These are phyloP conservation scores for Plasmopara viticola DNA, from an alignment of 352 stramenopile genomes.

Conservation along the genomic window DNA sequence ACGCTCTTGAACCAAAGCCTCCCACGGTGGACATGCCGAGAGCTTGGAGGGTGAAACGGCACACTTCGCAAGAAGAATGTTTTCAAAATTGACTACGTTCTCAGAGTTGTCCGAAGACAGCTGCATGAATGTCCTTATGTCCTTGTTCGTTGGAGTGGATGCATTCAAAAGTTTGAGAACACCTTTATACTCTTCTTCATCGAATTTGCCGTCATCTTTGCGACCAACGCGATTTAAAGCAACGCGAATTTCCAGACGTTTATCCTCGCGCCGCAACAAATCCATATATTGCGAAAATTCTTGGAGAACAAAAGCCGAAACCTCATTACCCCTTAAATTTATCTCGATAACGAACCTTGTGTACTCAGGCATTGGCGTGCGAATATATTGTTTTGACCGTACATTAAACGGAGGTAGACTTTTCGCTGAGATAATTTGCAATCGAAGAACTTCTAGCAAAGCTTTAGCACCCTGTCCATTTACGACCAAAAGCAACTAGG, in stretches of 20 bases:
- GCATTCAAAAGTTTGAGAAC: conserved; percentile 75
- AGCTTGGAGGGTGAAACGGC: conserved; percentile 67
- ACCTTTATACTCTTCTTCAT: conserved; percentile 71
- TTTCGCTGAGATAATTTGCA: conserved; percentile 73
- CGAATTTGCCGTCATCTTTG: conserved; percentile 44
- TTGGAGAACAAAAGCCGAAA: conserved; percentile 49
- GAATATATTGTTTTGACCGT: conserved; percentile 46
- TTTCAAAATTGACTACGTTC: conserved; percentile 56
- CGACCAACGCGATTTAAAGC: conserved; percentile 69
- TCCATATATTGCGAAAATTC: conserved; percentile 70
- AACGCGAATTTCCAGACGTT: conserved; percentile 67
- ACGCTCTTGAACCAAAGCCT: conserved; percentile 65
- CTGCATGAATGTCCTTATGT: conserved; percentile 56
- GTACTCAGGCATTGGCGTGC: conserved; percentile 42
- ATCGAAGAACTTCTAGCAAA: conserved; percentile 64
- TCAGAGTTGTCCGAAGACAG: conserved; percentile 42
- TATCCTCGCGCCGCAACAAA: conserved; percentile 71
- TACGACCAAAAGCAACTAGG: background rate
- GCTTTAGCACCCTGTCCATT: conserved; percentile 54
- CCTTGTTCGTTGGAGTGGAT: conserved; percentile 69
- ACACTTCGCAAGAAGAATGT: conserved; percentile 66
- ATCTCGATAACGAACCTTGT: conserved; percentile 66
- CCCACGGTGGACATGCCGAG: conserved; percentile 58
- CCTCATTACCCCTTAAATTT: conserved; percentile 74
- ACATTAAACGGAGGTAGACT: conserved; percentile 40